Conservation (phyloP, 306 rosid genomes). For the Malus fusca region DNA sequence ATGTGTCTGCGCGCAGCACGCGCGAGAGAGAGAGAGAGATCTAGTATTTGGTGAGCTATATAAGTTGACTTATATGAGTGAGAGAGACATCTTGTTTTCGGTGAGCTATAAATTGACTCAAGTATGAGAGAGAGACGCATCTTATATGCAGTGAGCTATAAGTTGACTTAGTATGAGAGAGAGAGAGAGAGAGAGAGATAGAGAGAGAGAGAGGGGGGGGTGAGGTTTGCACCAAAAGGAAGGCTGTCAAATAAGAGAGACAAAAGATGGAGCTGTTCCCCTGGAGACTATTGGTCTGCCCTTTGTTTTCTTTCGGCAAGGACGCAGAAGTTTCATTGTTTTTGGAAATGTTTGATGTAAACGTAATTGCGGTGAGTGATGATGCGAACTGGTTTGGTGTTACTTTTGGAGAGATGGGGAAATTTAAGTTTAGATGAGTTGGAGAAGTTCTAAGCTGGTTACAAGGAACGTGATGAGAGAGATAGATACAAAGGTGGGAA, state of each 20-base stretch:
- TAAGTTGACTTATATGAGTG: too few species aligned
- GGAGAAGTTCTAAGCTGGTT: background rate
- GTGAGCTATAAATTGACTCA: too few species aligned
- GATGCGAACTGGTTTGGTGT: background rate
- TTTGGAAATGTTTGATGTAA: background rate
- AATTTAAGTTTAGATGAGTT: background rate
- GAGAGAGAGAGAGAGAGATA: background rate
- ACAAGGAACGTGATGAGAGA: background rate
- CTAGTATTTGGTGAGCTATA: too few species aligned
- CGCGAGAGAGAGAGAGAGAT: background rate
- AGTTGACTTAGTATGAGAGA: background rate
- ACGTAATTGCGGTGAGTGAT: background rate
- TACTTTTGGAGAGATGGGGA: background rate
- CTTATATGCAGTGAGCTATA: too few species aligned
- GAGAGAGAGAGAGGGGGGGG: too few species aligned
- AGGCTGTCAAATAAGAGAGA: background rate
- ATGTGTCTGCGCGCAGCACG: background rate
- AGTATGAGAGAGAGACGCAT: too few species aligned
- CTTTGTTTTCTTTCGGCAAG: background rate
- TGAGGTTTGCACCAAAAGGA: background rate
- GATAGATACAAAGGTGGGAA: background rate
- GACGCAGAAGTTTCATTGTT: background rate
- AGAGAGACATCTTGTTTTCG: too few species aligned
- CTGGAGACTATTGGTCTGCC: background rate
- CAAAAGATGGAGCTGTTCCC: background rate